These are phyloP conservation scores for Pseudonectria buxi DNA, from an alignment of 2,329 filamentous ascomycete species.

Conservation along the genomic window DNA sequence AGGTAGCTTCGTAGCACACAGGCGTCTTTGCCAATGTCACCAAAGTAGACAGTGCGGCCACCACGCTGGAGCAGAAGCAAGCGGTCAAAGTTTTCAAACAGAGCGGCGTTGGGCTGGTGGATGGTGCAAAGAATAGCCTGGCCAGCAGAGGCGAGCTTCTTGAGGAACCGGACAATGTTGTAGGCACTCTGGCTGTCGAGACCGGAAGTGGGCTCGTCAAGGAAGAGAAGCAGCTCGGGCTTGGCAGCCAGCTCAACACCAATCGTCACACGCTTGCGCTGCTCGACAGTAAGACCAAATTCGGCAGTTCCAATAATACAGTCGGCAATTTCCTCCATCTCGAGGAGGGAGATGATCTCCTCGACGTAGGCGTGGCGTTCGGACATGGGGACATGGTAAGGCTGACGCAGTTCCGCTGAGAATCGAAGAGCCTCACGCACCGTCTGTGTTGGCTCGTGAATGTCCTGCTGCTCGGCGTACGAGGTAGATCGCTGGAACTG, in stretches of 20 bases:
- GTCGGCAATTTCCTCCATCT: constrained; percentile 54
- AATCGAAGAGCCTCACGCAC: constrained; percentile 59
- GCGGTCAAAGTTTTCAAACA: constrained; percentile 85
- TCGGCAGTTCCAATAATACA: constrained; percentile 54
- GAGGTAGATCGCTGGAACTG: constrained; percentile 57
- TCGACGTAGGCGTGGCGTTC: constrained; percentile 57
- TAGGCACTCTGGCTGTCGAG: constrained; percentile 59
- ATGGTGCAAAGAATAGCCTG: constrained; percentile 89
- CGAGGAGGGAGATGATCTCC: constrained; percentile 51
- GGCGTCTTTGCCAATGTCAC: constrained; percentile 73
- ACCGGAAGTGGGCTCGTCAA: constrained; percentile 73
- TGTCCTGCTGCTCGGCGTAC: constrained; percentile 56
- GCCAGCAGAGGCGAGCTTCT: constrained; percentile 68
- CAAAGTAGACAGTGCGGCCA: constrained; percentile 79
- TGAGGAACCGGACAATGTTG: constrained; percentile 72
- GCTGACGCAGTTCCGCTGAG: constrained; percentile 54
- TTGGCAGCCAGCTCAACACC: constrained; percentile 85
- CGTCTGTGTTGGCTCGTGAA: constrained; percentile 56
- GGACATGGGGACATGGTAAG: constrained; percentile 42
- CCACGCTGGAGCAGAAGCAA: constrained; percentile 72
- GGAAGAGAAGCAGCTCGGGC: constrained; percentile 67
- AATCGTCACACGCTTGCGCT: constrained; percentile 75
- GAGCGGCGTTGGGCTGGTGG: constrained; percentile 77
- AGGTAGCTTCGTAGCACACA: constrained; percentile 60
- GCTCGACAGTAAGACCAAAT: constrained; percentile 63